A percentile compares a stretch with the other conserved stretches of the same genome.
These are phyloP conservation scores for Cryptococcus hybrid DNA, from an alignment of 1,284 basidiomycete genomes.

Conservation along the genomic window DNA sequence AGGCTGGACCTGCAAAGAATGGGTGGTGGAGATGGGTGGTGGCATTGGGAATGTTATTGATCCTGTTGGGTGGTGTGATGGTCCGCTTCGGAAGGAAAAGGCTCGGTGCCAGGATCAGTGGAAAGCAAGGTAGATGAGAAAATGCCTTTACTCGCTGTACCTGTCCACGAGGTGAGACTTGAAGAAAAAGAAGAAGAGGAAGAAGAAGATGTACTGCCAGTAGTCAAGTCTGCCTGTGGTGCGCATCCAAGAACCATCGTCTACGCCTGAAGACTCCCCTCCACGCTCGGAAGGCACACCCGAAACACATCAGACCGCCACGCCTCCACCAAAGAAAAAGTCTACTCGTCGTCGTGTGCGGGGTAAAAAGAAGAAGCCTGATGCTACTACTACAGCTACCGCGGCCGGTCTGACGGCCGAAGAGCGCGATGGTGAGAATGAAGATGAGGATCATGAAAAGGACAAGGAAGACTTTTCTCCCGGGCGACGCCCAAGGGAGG, in stretches of 20 bases:
- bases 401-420: background rate
- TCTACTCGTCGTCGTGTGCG: constrained; percentile 29
- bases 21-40: background rate
- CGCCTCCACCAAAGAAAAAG: constrained; percentile 30
- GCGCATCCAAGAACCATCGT: too few relatives aligned
- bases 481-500: constrained; percentile 12
- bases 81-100: background rate
- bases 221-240: too few relatives aligned
- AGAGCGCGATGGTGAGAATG: constrained; percentile 57
- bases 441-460: constrained; percentile 48
- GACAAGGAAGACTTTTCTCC: constrained; percentile 3
- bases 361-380: constrained; percentile 40
- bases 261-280: too few relatives aligned
- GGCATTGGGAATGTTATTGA: background rate
- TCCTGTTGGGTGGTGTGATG: background rate
- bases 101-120: background rate
- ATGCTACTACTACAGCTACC: constrained; percentile 1
- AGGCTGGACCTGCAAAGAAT: background rate
- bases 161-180: too few relatives aligned
- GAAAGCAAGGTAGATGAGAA: background rate
- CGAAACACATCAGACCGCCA: background rate
- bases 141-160: background rate
- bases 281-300: too few relatives aligned
- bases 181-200: background rate
- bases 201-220: background rate